Percentiles rank a stretch among this genome's conserved stretches.
These are phyloP conservation scores for Gypsophila paniculata DNA, from an alignment of 179 eudicot genomes.

Conservation along the genomic window DNA sequence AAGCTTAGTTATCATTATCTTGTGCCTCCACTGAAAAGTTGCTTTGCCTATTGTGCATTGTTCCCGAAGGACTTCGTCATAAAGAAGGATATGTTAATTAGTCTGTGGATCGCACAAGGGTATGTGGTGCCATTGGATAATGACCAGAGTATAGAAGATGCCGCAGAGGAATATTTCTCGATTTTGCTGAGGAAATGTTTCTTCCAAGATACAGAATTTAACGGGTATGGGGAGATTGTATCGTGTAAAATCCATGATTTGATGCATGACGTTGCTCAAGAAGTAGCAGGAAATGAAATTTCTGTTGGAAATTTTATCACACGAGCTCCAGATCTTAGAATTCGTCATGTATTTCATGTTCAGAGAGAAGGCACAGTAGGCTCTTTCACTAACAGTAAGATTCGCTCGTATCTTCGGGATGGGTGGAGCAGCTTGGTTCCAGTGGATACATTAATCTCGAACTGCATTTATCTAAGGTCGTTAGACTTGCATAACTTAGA, in stretches of 20 bases:
- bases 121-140: constrained; percentile 2
- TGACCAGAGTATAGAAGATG: constrained; percentile 15
- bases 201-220: constrained; percentile 12
- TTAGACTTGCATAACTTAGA: constrained; percentile 13
- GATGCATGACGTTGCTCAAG: constrained; percentile 23
- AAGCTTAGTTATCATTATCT: constrained; percentile 23
- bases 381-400: constrained; percentile 7
- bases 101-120: constrained; percentile 28
- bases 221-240: neutral
- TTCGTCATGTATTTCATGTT: constrained; percentile 13
- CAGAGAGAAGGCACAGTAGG: constrained; percentile 2
- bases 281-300: constrained; percentile 18
- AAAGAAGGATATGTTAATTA: constrained; percentile 5
- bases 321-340: neutral
- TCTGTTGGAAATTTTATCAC: neutral
- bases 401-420: constrained; percentile 15
- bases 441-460: constrained; percentile 9
- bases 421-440: constrained; percentile 16
- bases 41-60: constrained; percentile 26
- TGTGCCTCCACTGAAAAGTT: constrained; percentile 8
- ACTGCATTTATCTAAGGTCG: constrained; percentile 11
- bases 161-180: constrained; percentile 14
- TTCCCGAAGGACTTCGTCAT: constrained; percentile 19
- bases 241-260: constrained; percentile 32
- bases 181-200: constrained; percentile 19